Base-by-base conservation (phyloP, 305 asterid species). In the Solanum hybrid region DNA sequence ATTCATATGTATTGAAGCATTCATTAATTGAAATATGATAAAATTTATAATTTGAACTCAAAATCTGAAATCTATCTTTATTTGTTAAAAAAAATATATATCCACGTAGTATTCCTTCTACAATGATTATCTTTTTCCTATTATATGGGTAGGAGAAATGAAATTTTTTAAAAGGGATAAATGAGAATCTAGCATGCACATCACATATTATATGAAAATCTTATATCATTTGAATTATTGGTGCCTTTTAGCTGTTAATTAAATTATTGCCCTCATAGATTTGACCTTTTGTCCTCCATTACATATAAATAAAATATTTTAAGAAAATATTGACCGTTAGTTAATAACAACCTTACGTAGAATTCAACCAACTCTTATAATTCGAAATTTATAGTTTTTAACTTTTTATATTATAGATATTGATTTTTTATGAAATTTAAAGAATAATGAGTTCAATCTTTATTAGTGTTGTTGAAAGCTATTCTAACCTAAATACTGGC, bases 41-140 rank as follows among this genome's bases (percentile, higher is more conserved):
- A 29, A 14, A 14, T 29, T 7, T 13, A 3, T 0, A 26, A 71
- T 71, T 1, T 0, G 2, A 29, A 75, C 6, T 29, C 2, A 29
- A 31, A 75, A 31, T 14, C 2, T 7, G 33, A 0, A 75, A 75
- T 7, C 4, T 75, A 7, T 31, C 1, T 29, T 75, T 16, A 8
- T 18, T 16, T 74, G 11, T 1, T 3, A 42, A 42, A 5, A 42
- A 13, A 42, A 4, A 42, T 13, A 13, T 12, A 13, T 42, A 42
- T 42, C 61, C 61, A 42, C 20, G 7, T 42, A 0, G 20, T 42
- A 42, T 13, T 42, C 20, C 61, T 42, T 31, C 4, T 74, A 3
- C 12, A 35, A 31, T 35, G 9, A 2, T 28, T 5, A 5, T 7
- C 4, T 75, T 31, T 29, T 73, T 7, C 10, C n/a, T 74, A 12